Base-by-base conservation (phyloP, 192 early-diverging fungal genomes). In the Backusella australiensis region DNA sequence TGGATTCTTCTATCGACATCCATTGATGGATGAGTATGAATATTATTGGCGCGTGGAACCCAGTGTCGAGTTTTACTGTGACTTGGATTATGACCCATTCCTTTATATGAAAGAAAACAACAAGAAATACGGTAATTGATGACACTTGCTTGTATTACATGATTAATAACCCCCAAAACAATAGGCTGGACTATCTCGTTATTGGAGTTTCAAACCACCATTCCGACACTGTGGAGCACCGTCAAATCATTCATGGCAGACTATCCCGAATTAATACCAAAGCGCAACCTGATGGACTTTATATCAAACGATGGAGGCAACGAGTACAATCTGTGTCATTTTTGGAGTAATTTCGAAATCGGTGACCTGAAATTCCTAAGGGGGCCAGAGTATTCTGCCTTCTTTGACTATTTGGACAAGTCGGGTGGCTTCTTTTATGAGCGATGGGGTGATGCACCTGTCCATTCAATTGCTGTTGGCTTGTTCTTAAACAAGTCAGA, bases 331-430 rank as follows among this genome's bases (percentile, higher is more conserved):
- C 78, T 84, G 8, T 94, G 90, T 77, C 91, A 93, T 73, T 93
- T 91, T 69, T 95, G 95, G 94, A 90, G 89, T 52, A 96, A 96
- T 71, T 96, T 96, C 85, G 95, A 96, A 80, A 96, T 97, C 72
- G 93, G 86, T 35, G 83, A 90, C 72, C 77, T 94, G 68, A 85
- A 91, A 15, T 89, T 95, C 69, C 92, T 91, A 74, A 81, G 91
- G 59, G 90, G 87, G 74, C 76, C 87, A 23, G 86, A 84, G 0
- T 95, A 95, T 78, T 81, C 84, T 46, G 85, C 87, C 32, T 94
- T 86, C 56, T 89, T 90, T 69, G 80, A 86, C 26, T 87, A 89
- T 44, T 81, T 97, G 34, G 96, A 97, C 74, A 77, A 88, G 53
- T 75, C 86, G 2, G 95, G 95, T 38, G 95, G 95, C 11, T 96